Evolutionary conservation across 1,284 basidiomycete species (phyloP), one percentile per base, ranked within the genome.

Genomic region (Moesziomyces aphidis): DNA sequence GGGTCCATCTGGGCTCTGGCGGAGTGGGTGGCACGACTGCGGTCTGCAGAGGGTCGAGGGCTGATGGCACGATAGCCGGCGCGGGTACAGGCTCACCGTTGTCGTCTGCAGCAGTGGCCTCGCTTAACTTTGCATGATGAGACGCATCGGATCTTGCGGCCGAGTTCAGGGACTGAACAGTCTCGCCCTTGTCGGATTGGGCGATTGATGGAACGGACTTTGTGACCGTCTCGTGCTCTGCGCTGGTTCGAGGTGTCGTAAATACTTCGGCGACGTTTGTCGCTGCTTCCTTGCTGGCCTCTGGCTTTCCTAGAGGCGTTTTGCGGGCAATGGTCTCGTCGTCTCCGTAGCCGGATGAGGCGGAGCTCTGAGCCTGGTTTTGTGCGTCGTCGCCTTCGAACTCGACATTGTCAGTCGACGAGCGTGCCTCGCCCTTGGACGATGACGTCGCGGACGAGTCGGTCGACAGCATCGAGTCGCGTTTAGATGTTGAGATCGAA

Each of bases 401-500:
- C 17, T 67, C 68, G 55, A 65, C 58, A 46, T 67, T 60, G n/a
- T 67, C 69, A 28, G 58, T 43, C n/a, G 58, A 71, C 15, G 58
- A 71, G 21, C 51, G 49, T 13, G 62, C 51, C 1, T 31, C 63
- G 42, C 44, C 61, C 56, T 59, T 65, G 46, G 69, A 67, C 34
- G 69, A 72, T 24, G 59, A 60, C 34, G 65, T 58, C 28, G 63
- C 57, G 9, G 69, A 68, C 50, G 69, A 72, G 53, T 61, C 54
- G n/a, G 46, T 72, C 22, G 68, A 76, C 39, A 65, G 50, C 60
- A 64, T 74, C 47, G 62, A 70, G 56, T 61, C 50, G 23, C 66
- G 58, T n/a, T 69, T 64, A 19, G 50, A 57, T 2, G 57, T 39
- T 45, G 54, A 43, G 1, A 60, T 50, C 21, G 55, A 28, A 4